These are phyloP conservation scores for Aspergillus coremiiformis DNA, from an alignment of 495 filamentous ascomycete genomes.

Conservation along the genomic window DNA sequence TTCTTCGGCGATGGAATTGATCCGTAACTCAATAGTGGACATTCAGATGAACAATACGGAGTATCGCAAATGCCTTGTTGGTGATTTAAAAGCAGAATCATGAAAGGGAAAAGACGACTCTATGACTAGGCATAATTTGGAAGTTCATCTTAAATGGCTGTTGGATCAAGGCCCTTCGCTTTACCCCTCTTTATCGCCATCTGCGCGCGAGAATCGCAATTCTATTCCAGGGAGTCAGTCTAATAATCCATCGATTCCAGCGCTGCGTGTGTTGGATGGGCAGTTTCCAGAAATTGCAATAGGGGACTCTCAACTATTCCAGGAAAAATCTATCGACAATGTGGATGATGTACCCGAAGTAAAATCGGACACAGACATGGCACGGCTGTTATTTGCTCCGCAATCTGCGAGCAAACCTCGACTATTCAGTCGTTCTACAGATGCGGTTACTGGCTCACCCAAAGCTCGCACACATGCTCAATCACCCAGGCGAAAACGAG, in stretches of 20 bases:
- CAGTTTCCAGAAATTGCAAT: constrained; percentile 6
- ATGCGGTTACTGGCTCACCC: constrained; percentile 13
- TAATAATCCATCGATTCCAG: constrained; percentile 1
- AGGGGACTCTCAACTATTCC: constrained; percentile 5
- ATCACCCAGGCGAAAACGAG: constrained; percentile 24
- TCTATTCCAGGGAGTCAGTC: constrained; percentile 12
- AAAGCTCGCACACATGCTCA: constrained; percentile 1
- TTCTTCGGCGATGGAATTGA: not conserved
- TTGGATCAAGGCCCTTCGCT: constrained; percentile 34
- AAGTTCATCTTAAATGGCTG: constrained; percentile 45
- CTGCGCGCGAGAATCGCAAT: constrained; percentile 16
- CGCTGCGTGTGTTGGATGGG: not conserved
- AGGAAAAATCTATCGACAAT: constrained; percentile 7
- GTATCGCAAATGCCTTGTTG: constrained; percentile 6
- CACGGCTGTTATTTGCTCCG: constrained; percentile 45
- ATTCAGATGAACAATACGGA: not conserved
- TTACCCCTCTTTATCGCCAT: constrained; percentile 26
- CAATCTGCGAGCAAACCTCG: constrained; percentile 46
- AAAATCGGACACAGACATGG: constrained; percentile 44
- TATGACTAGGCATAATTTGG: constrained; percentile 49
- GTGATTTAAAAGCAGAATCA: constrained; percentile 15
- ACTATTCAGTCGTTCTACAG: constrained; percentile 33
- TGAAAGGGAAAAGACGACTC: constrained; percentile 28
- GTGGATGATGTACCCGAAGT: constrained; percentile 22
- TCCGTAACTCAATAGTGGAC: constrained; percentile 15